Evolutionary conservation across 345 rosid genomes (phyloP).

Genomic region (Rhodamnia argentea): DNA sequence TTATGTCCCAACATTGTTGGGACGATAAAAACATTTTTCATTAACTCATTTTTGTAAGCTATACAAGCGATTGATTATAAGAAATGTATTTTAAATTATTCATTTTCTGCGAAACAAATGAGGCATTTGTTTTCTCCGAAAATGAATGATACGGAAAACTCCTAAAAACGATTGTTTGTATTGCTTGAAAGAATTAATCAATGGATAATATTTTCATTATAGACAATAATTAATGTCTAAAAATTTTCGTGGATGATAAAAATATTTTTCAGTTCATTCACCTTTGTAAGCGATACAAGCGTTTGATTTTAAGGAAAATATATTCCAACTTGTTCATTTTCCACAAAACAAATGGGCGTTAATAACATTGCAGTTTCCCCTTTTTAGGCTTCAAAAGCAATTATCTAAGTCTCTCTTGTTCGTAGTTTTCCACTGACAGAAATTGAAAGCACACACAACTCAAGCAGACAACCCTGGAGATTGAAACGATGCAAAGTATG

Average conservation of each 20-base stretch:
- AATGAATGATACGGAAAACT: not conserved
- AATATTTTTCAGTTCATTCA: not conserved
- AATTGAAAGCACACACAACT: not conserved
- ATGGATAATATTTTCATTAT: not conserved
- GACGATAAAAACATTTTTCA: too few relatives aligned
- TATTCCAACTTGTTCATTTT: not conserved
- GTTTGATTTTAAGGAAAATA: not conserved
- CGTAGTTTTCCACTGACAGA: not conserved
- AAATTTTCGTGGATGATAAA: not conserved
- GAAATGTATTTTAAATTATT: too few relatives aligned
- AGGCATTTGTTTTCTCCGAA: rapidly evolving
- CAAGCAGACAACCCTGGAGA: not conserved
- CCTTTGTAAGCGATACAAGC: not conserved
- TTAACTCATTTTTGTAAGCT: too few relatives aligned
- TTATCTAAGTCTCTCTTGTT: not conserved
- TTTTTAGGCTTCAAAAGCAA: not conserved
- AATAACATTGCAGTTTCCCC: not conserved
- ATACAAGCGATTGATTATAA: too few relatives aligned
- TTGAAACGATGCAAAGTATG: not conserved
- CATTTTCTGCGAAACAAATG: too few relatives aligned
- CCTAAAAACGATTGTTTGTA: not conserved
- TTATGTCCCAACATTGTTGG: too few relatives aligned
- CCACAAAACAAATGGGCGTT: not conserved
- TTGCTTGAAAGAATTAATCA: not conserved
- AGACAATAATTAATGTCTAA: not conserved